phyloP scores from a whole-genome alignment of 164 flowering plant genomes.

The Buxus sempervirens region DNA sequence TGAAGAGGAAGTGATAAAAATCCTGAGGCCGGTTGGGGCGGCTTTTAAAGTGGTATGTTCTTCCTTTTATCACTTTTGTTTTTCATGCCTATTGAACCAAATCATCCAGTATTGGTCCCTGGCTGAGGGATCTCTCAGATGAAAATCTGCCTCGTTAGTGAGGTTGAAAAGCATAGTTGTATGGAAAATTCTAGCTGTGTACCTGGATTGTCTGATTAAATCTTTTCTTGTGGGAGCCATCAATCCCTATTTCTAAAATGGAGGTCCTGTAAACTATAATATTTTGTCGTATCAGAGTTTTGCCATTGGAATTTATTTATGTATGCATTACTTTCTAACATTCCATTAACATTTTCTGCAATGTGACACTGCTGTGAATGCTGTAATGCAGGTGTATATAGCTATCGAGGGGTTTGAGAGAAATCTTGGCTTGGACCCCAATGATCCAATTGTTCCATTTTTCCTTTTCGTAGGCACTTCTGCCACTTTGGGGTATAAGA shows the following conservation, averaged over 20 bases:
- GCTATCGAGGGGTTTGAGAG: slow-evolving; percentile 59
- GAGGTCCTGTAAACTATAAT: background rate
- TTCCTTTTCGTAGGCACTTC: slow-evolving; percentile 61
- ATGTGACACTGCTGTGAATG: slow-evolving; percentile 7
- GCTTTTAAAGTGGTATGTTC: slow-evolving; percentile 57
- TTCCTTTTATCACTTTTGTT: background rate
- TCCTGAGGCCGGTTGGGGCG: slow-evolving; percentile 49
- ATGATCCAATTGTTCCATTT: slow-evolving; percentile 72
- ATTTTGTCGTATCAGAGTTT: background rate
- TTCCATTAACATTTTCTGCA: background rate
- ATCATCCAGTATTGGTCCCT: background rate
- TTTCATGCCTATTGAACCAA: background rate
- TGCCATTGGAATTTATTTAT: background rate
- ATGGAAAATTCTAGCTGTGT: background rate
- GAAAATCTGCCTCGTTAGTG: background rate
- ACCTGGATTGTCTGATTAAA: slow-evolving; percentile 3
- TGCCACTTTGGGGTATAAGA: slow-evolving; percentile 66
- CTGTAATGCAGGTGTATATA: slow-evolving; percentile 46
- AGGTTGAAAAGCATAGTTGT: background rate
- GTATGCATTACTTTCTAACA: background rate
- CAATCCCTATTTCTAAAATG: background rate
- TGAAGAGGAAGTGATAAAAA: slow-evolving; percentile 43
- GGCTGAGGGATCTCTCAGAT: background rate
- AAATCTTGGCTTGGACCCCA: slow-evolving; percentile 77
- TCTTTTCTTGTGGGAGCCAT: slow-evolving; percentile 1